Evolutionary conservation across 2,329 filamentous ascomycete species (phyloP).

Genomic region (Neofusicoccum sp.): DNA sequence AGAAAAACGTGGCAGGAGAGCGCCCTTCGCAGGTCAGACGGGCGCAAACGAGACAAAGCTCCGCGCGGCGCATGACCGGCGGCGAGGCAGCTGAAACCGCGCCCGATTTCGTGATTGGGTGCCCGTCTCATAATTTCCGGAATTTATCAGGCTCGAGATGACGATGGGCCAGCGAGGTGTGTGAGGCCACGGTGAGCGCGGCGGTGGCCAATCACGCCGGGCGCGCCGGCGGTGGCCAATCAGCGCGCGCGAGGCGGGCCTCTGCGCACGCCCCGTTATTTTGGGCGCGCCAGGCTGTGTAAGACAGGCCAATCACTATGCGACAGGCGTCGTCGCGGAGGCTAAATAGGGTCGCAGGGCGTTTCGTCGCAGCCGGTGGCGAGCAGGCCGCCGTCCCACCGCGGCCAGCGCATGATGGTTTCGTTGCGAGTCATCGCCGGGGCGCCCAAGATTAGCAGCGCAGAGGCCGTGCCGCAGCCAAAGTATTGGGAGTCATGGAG

Average conservation of each 20-base stretch:
- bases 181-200: neutral
- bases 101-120: neutral
- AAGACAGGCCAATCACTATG: neutral
- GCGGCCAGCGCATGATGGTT: conserved; percentile 14
- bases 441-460: conserved; percentile 7
- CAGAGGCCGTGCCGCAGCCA: conserved; percentile 12
- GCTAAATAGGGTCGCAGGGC: conserved; percentile 11
- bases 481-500: conserved; percentile 8
- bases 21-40: neutral
- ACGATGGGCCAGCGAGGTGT: neutral
- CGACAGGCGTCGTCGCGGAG: neutral
- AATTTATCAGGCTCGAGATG: neutral
- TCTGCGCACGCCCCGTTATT: neutral
- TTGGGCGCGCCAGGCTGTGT: neutral
- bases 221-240: neutral
- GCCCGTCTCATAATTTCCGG: neutral
- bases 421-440: conserved; percentile 12
- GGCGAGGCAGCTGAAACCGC: neutral
- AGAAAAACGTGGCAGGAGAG: neutral
- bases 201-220: neutral
- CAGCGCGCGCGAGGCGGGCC: neutral
- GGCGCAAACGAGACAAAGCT: neutral
- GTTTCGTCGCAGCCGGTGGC: conserved; percentile 3
- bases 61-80: neutral
- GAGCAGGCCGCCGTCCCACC: neutral